These are phyloP conservation scores for Panaeolus cyanescens DNA, from an alignment of 768 basidiomycete genomes.

Conservation along the genomic window DNA sequence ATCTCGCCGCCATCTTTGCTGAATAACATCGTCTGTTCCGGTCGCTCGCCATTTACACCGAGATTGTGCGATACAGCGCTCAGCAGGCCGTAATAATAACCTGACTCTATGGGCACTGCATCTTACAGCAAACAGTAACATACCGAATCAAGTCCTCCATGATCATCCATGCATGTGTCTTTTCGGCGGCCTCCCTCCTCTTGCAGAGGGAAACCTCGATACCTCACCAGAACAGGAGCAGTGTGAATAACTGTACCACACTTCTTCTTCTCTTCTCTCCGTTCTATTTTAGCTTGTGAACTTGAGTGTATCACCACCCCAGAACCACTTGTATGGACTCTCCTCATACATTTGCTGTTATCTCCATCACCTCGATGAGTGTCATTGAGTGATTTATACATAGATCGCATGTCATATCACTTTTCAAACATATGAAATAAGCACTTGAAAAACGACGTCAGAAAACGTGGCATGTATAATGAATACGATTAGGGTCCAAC, in stretches of 20 bases:
- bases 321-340: background rate
- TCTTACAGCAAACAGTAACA: too few species aligned
- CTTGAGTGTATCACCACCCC: background rate
- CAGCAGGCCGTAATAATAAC: too few species aligned
- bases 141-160: background rate
- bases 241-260: background rate
- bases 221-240: background rate
- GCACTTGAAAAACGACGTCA: background rate
- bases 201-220: background rate
- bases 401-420: background rate
- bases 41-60: too few species aligned
- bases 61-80: too few species aligned
- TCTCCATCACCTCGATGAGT: too few species aligned
- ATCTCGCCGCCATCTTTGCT: too few species aligned
- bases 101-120: too few species aligned
- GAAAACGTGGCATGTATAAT: background rate
- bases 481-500: background rate
- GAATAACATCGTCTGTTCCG: too few species aligned
- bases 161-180: too few species aligned
- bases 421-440: background rate
- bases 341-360: too few species aligned
- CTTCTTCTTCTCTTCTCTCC: background rate
- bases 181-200: background rate
- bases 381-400: too few species aligned
- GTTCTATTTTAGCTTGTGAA: background rate